Evolutionary conservation across 2,329 filamentous ascomycete species (phyloP).

Genomic region (Colletotrichum cereale): DNA sequence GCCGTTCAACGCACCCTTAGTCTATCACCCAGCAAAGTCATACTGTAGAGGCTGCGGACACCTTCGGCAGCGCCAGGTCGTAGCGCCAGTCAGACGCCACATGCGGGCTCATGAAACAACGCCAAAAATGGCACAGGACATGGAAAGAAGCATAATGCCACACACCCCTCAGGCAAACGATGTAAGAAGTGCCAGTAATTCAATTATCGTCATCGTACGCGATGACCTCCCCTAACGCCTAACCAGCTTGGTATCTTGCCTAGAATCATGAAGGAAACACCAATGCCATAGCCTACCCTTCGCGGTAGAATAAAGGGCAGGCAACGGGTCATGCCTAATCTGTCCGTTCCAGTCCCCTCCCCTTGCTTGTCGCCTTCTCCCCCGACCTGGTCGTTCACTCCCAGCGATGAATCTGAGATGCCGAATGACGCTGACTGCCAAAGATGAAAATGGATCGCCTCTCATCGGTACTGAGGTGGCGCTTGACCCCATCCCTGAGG

Average conservation of each 20-base stretch:
- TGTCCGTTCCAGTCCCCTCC: neutral
- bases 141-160: neutral
- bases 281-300: neutral
- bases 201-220: constrained; percentile 7
- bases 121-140: neutral
- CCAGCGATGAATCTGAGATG: no score
- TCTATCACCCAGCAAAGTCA: no score
- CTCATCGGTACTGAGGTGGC: constrained; percentile 39
- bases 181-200: neutral
- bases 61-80: neutral
- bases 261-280: neutral
- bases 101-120: no score
- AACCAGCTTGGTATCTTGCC: constrained; percentile 32
- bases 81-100: neutral
- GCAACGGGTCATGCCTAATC: neutral
- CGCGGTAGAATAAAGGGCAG: neutral
- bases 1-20: neutral
- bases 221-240: constrained; percentile 20
- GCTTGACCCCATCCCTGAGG: constrained; percentile 51
- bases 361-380: neutral
- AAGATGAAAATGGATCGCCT: neutral
- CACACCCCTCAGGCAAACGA: neutral
- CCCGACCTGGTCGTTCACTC: neutral
- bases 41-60: no score
- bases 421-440: neutral